Base-by-base conservation (phyloP, 169 alveolate species). In the Plasmodium adleri region DNA sequence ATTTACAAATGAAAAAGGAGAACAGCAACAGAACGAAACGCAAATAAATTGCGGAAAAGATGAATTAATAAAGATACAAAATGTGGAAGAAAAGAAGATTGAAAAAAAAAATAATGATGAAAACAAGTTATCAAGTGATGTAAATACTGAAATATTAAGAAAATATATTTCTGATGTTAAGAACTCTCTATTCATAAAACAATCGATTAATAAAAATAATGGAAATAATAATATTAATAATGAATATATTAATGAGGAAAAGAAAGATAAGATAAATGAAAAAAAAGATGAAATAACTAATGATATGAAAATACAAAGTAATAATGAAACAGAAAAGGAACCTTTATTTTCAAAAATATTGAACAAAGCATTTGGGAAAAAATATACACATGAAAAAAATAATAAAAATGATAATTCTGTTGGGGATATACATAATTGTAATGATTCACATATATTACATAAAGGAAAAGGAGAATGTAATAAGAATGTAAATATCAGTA, bases 101-200 rank as follows among this genome's bases (percentile, higher is more conserved):
- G 22, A 72, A 67, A 26, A 17, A 67, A 67, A 28, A 52, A 13
- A 24, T 24, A 72, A 72, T 52, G 32, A 47, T 32, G 9, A 56
- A 56, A 56, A 56, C 64, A 56, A 5, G 8, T 15, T 56, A 4
- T 56, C 52, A n/a, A 15, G 74, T 67, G 39, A 67, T 39, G 74
- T 15, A 17, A 17, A 22, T 56, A 56, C n/a, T 8, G 64, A 56
- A 56, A 56, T 5, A 56, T 56, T 56, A 56, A 56, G 22, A 56
- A 56, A 12, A 8, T 15, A 56, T 15, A 56, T 12, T 8, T 56
- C 22, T 10, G 20, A 8, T 56, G n/a, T 56, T 9, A 56, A 56
- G 22, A 22, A 6, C 15, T 56, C 17, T 5, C 6, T 26, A 15
- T 10, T 12, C 10, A 72, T 50, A 24, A 60, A 43, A 3, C 67